These are phyloP conservation scores for Ogataea pini DNA, from an alignment of 805 yeast species.

Conservation along the genomic window DNA sequence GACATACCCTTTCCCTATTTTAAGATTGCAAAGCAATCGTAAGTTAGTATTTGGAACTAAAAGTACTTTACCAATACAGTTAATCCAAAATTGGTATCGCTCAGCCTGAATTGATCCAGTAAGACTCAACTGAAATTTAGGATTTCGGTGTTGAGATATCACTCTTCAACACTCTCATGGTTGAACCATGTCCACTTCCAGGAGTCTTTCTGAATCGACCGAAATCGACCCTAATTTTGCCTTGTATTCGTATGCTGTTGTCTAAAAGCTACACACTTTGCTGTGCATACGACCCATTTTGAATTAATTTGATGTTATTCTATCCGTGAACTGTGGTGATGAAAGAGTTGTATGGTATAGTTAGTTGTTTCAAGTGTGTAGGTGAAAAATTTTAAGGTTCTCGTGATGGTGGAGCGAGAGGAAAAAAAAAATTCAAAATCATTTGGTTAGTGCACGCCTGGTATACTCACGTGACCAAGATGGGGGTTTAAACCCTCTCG, in stretches of 20 bases:
- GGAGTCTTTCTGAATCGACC: constrained; percentile 26
- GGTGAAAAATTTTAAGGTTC: constrained; percentile 2
- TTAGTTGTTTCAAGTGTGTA: not conserved
- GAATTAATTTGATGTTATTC: constrained; percentile 35
- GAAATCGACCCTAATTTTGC: constrained; percentile 35
- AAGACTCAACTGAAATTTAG: not conserved
- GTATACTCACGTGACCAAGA: constrained; percentile 2
- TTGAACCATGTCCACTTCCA: not conserved
- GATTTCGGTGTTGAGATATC: constrained; percentile 1
- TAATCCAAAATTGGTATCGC: constrained; percentile 50
- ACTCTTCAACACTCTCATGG: constrained; percentile 2
- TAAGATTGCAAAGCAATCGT: constrained; percentile 16
- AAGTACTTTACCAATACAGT: constrained; percentile 34
- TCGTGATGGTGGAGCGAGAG: not conserved
- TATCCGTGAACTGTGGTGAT: not conserved
- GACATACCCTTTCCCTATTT: constrained; percentile 97
- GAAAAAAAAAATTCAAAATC: constrained; percentile 1
- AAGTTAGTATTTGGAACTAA: constrained; percentile 43
- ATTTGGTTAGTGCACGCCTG: not conserved
- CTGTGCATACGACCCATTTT: constrained; percentile 99
- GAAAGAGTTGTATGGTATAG: not conserved
- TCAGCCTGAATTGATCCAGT: constrained; percentile 38
- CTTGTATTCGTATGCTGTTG: constrained; percentile 23
- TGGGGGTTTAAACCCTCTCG: not conserved
- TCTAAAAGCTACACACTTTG: constrained; percentile 65